A percentile compares a stretch with the other conserved stretches of the same genome.
phyloP scores from a whole-genome alignment of 495 filamentous ascomycete genomes.

The Xylaria acuta region DNA sequence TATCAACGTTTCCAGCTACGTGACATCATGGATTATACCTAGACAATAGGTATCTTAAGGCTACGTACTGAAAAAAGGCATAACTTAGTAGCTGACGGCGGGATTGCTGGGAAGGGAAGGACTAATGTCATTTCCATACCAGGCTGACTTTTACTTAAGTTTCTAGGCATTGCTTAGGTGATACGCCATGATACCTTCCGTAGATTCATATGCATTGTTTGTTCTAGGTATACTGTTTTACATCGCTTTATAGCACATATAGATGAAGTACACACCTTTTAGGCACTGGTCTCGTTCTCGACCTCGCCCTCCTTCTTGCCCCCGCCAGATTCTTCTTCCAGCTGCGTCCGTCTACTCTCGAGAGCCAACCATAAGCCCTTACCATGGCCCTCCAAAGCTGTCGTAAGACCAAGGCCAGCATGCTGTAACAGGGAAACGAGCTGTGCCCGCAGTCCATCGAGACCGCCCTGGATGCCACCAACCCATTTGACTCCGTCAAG shows the following conservation, averaged over 20 bases:
- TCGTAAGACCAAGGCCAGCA: constrained; percentile 74
- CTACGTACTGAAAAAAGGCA: neutral
- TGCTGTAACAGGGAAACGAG: constrained; percentile 78
- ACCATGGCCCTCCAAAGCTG: constrained; percentile 73
- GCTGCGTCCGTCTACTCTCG: constrained; percentile 74
- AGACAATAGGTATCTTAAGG: too few relatives aligned
- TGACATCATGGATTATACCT: neutral
- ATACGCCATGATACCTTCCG: neutral
- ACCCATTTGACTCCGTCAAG: constrained; percentile 80
- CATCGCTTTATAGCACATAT: constrained; percentile 20
- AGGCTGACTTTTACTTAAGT: neutral
- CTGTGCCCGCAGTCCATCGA: constrained; percentile 82
- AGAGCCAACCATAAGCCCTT: constrained; percentile 84
- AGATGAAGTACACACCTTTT: constrained; percentile 20
- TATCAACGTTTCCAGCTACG: neutral
- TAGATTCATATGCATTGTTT: constrained; percentile 20
- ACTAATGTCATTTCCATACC: neutral
- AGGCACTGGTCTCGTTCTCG: constrained; percentile 37
- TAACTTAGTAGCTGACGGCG: neutral
- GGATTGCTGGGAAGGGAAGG: neutral
- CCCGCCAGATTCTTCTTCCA: constrained; percentile 75
- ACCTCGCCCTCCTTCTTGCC: constrained; percentile 42
- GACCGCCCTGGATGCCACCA: constrained; percentile 78
- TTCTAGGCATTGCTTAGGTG: neutral
- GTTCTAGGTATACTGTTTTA: constrained; percentile 25